Evolutionary conservation across 768 basidiomycete genomes (phyloP).

Genomic region (Tricholoma furcatifolium): DNA sequence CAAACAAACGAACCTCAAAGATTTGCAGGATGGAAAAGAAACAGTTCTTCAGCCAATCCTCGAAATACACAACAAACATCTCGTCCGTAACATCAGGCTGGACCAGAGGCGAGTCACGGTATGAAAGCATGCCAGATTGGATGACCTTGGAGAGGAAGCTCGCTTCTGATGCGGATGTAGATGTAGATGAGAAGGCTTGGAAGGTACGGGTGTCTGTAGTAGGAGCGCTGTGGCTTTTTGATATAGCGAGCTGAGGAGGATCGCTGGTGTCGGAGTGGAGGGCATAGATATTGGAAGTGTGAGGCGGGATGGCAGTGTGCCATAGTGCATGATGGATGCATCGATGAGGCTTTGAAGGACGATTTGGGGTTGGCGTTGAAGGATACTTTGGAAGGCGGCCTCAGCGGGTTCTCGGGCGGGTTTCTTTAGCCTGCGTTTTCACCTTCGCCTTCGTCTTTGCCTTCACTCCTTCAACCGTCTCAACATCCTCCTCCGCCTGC

Average conservation of each 20-base stretch:
- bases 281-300: conserved; percentile 32
- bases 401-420: conserved; percentile 1
- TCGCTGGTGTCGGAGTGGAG: conserved; percentile 33
- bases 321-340: conserved; percentile 57
- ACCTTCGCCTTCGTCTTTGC: conserved; percentile 20
- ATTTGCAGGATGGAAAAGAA: conserved; percentile 91
- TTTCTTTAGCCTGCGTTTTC: too few relatives aligned
- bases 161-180: too few relatives aligned
- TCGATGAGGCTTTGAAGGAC: too few relatives aligned
- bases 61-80: conserved; percentile 79
- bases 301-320: conserved; percentile 47
- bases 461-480: conserved; percentile 6
- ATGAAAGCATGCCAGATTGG: conserved; percentile 85
- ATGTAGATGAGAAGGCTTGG: conserved; percentile 57
- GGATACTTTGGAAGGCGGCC: conserved; percentile 32
- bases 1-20: conserved; percentile 81
- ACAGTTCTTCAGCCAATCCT: conserved; percentile 97
- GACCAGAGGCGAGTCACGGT: conserved; percentile 84
- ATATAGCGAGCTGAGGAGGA: conserved; percentile 44
- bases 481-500: background rate
- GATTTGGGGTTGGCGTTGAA: conserved; percentile 37
- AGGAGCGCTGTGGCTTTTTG: conserved; percentile 47
- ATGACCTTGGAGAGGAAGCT: conserved; percentile 85
- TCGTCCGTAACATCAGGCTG: conserved; percentile 69
- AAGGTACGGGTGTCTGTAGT: conserved; percentile 41